These are phyloP conservation scores for Talaromyces liani DNA, from an alignment of 495 filamentous ascomycete species.

Conservation along the genomic window DNA sequence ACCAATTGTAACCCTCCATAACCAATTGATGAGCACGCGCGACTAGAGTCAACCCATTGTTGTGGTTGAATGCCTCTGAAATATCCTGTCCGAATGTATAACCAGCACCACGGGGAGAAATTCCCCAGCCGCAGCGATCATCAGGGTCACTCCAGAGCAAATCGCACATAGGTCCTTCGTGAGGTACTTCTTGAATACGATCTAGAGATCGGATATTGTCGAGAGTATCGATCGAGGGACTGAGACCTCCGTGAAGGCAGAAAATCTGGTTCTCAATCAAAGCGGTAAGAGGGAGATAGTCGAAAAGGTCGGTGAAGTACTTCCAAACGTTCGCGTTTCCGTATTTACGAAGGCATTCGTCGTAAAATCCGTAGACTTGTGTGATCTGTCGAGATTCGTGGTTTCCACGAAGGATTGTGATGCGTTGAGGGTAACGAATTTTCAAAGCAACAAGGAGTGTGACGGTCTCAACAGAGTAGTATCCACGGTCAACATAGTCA, in stretches of 20 bases:
- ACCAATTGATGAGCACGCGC: slow-evolving; percentile 93
- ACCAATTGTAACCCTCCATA: slow-evolving; percentile 99
- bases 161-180: slow-evolving; percentile 98
- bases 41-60: slow-evolving; percentile 94
- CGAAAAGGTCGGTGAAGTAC: slow-evolving; percentile 98
- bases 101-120: slow-evolving; percentile 91
- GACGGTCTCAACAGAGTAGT: slow-evolving; percentile 95
- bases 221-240: slow-evolving; percentile 93
- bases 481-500: slow-evolving; percentile 94
- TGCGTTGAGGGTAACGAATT: slow-evolving; percentile 92
- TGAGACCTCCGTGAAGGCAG: slow-evolving; percentile 94
- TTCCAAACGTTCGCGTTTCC: slow-evolving; percentile 99
- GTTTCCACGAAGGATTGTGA: slow-evolving; percentile 94
- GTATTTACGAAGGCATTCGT: slow-evolving; percentile 95
- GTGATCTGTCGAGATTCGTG: slow-evolving; percentile 98
- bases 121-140: slow-evolving; percentile 97
- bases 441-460: slow-evolving; percentile 91
- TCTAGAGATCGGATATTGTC: slow-evolving; percentile 97
- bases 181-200: slow-evolving; percentile 95
- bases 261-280: slow-evolving; percentile 99
- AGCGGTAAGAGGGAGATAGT: slow-evolving; percentile 95
- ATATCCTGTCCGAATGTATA: slow-evolving; percentile 99
- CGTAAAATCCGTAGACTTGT: slow-evolving; percentile 96
- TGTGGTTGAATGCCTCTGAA: slow-evolving; percentile 99
- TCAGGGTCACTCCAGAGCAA: slow-evolving; percentile 97